These are phyloP conservation scores for Trichoderma harzianum DNA, from an alignment of 2,329 filamentous ascomycete species.

Conservation along the genomic window DNA sequence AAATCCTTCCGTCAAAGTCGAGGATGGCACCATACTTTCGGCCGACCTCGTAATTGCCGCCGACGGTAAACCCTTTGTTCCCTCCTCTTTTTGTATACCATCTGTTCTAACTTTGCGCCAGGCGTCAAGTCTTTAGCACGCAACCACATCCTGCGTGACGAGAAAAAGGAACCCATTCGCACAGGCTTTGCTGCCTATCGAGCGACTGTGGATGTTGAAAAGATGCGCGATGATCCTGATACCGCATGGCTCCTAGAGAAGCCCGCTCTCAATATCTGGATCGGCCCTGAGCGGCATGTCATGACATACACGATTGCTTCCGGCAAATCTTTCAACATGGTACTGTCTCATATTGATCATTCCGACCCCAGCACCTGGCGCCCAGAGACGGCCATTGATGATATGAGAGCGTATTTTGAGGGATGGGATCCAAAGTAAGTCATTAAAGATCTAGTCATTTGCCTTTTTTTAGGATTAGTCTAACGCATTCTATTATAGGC, in stretches of 20 bases:
- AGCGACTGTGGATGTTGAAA: conserved; percentile 37
- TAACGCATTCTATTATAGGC: conserved; percentile 19
- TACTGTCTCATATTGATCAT: conserved; percentile 41
- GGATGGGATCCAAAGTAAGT: conserved; percentile 33
- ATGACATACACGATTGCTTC: conserved; percentile 45
- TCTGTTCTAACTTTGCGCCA: background rate
- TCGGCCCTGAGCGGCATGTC: conserved; percentile 41
- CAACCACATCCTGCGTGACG: background rate
- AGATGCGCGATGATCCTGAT: conserved; percentile 36
- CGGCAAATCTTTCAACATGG: conserved; percentile 45
- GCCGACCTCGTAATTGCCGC: conserved; percentile 37
- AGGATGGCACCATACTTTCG: conserved; percentile 23
- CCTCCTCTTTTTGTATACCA: background rate
- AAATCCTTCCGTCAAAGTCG: conserved; percentile 22
- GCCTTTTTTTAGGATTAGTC: background rate
- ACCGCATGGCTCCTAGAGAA: conserved; percentile 38
- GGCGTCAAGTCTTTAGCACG: conserved; percentile 15
- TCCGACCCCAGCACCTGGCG: conserved; percentile 33
- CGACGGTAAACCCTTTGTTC: conserved; percentile 28
- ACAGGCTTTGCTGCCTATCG: conserved; percentile 43
- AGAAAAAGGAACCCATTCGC: background rate
- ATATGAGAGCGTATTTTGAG: conserved; percentile 34
- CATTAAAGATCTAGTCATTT: background rate
- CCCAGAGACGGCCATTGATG: conserved; percentile 26
- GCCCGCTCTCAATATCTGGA: conserved; percentile 40